phyloP scores from a whole-genome alignment of 331 rosid species.

The Cucumis variabilis region DNA sequence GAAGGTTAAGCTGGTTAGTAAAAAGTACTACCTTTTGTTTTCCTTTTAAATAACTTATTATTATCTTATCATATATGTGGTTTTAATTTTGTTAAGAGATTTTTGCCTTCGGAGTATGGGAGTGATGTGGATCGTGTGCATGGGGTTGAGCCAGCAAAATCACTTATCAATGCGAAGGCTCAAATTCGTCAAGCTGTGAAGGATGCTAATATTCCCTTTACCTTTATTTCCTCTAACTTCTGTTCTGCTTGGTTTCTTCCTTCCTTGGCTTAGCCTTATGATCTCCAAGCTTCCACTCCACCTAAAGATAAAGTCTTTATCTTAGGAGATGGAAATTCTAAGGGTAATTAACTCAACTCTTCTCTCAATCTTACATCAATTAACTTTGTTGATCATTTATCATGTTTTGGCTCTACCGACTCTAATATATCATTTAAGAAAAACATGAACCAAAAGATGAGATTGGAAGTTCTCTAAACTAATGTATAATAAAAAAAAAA shows the following conservation, averaged over 20 bases:
- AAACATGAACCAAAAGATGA: no score
- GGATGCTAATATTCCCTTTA: neutral
- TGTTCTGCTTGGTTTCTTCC: neutral
- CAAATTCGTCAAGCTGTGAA: constrained; percentile 4
- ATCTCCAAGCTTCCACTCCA: neutral
- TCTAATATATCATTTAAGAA: no score
- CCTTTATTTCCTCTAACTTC: neutral
- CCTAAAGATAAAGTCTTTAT: neutral
- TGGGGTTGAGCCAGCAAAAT: neutral
- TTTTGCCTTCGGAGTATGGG: neutral
- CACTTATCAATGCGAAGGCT: neutral
- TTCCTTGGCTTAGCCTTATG: neutral
- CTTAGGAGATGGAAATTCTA: constrained; percentile 5
- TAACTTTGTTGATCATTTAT: no score
- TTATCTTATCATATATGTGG: no score
- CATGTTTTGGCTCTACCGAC: no score
- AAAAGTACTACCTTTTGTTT: no score
- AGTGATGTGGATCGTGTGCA: neutral
- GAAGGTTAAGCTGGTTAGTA: no score
- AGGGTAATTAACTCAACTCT: neutral
- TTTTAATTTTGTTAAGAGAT: no score
- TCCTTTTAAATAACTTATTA: no score
- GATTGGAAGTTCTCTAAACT: no score
- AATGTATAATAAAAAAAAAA: no score
- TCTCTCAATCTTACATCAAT: neutral